Evolutionary conservation across 768 basidiomycete species (phyloP), one percentile per base, ranked within the genome.

Genomic region (Nidularia sp.): DNA sequence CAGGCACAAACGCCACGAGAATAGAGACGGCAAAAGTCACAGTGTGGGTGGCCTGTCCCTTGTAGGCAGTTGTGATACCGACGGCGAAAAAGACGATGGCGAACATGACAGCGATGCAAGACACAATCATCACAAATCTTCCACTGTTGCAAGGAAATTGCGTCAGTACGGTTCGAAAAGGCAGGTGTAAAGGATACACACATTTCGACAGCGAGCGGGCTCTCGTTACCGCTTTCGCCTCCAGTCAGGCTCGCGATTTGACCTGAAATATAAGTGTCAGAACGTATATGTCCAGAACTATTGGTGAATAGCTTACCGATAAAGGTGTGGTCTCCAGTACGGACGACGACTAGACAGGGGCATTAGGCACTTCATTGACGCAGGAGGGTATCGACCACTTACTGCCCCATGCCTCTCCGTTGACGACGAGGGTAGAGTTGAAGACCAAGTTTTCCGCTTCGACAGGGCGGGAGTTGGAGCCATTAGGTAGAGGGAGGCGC

Each of bases 371-470:
- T 25, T 8, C 18, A 9, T 7, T 9, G 8, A 7, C 8, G 7
- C 7, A 45, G 9, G 44, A 45, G 7, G 18, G 6, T 8, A 6
- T 7, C 8, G 44, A 6, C 6, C 7, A 70, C 80, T 61, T 59
- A 84, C 84, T 63, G 52, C 84, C 84, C 78, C 81, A 86, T 53
- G 69, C 85, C 71, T 87, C 84, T n/a, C 85, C 85, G 57, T 85
- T 86, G 53, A 87, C 81, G 8, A 85, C 67, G 8, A 86, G 69
- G 3, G 85, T 86, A 4, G 84, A 85, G 58, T 86, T 86, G 67
- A 86, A 87, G n/a, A 79, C 75, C 84, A 86, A 57, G 53, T 86
- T 87, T 54, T 85, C 80, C 1, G 85, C 84, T 59, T 86, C 84
- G 5, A 83, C 81, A 1, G 81, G 76, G 12, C 83, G 74, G 12